Base-by-base conservation (phyloP, 495 filamentous ascomycete genomes). In the Poronia punctata region DNA sequence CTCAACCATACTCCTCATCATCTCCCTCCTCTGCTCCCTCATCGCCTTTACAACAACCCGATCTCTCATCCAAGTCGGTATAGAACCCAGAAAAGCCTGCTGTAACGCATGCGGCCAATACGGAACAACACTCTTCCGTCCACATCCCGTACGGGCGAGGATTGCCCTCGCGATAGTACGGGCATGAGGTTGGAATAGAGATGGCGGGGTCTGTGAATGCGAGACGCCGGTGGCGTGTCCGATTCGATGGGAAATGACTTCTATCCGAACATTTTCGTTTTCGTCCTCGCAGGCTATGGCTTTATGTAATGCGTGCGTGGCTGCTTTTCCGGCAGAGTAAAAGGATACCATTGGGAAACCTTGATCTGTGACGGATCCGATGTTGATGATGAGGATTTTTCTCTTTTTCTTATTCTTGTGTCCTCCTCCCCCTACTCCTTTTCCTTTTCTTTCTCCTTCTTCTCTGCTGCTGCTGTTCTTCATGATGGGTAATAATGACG, bases 91-190 rank as follows among this genome's bases (percentile, higher is more conserved):
- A 12, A 37, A n/a, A 24, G 12, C 32, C 23, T 44, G 45, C 24
- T 35, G 33, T 27, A 62, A 16, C 12, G 54, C 49, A 9, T 61
- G 57, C 22, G 53, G 44, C 50, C 50, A 58, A 18, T 58, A 51
- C 19, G 57, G 53, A 9, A 54, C 48, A 16, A 58, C 45, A 17
- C 38, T 34, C 7, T 33, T 19, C 25, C 38, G 23, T 10, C 49
- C 52, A 42, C 54, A 60, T 4, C 60, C 61, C 26, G 56, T 57
- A 5, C 52, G 45, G 4, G 40, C 40, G 14, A 65, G 43, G 1
- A 54, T 38, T 5, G 50, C 52, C 24, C 29, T 33, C 2, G 60
- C 60, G n/a, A 57, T 28, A 1, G 37, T 50, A 14, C 38, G 32
- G 25, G 60, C 26, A n/a, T 31, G 50, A 17, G 52, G 29, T 18